These are phyloP conservation scores for Carallia brachiata DNA, from an alignment of 345 rosid species.

Conservation along the genomic window DNA sequence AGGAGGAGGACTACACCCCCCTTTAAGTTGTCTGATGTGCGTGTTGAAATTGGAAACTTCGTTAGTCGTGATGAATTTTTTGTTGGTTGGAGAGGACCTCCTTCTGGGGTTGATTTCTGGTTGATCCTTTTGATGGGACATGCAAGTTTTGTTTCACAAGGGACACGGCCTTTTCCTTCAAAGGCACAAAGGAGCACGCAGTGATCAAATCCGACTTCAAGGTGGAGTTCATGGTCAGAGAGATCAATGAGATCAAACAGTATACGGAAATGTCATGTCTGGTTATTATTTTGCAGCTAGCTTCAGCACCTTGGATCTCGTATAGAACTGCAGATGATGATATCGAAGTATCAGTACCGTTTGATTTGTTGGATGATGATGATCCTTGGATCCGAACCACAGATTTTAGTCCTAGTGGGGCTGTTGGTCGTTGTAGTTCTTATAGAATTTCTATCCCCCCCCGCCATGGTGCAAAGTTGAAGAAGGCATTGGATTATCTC, in stretches of 20 bases:
- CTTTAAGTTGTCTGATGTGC: conserved; percentile 48
- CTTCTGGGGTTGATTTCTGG: conserved; percentile 57
- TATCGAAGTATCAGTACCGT: conserved; percentile 45
- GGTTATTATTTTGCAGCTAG: conserved; percentile 63
- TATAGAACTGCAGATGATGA: conserved; percentile 90
- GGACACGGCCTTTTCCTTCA: conserved; percentile 63
- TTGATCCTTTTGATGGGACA: conserved; percentile 78
- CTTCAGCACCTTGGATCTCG: conserved; percentile 70
- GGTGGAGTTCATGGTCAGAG: conserved; percentile 77
- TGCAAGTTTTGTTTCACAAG: conserved; percentile 71
- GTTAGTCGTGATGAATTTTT: conserved; percentile 49
- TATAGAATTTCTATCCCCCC: conserved; percentile 61
- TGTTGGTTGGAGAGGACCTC: conserved; percentile 68
- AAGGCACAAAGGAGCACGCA: conserved; percentile 40
- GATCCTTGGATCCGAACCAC: conserved; percentile 96
- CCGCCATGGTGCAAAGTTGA: conserved; percentile 59
- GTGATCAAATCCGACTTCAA: conserved; percentile 77
- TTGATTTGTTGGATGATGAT: conserved; percentile 83
- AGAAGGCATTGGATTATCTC: conserved; percentile 48
- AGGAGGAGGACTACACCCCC: conserved; percentile 64
- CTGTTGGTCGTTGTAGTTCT: conserved; percentile 64
- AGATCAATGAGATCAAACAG: conserved; percentile 52
- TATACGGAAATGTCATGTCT: conserved; percentile 32
- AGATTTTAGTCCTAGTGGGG: conserved; percentile 71
- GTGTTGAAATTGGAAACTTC: conserved; percentile 64